Conservation (phyloP, 78 protist species). For the Guillardia theta region DNA sequence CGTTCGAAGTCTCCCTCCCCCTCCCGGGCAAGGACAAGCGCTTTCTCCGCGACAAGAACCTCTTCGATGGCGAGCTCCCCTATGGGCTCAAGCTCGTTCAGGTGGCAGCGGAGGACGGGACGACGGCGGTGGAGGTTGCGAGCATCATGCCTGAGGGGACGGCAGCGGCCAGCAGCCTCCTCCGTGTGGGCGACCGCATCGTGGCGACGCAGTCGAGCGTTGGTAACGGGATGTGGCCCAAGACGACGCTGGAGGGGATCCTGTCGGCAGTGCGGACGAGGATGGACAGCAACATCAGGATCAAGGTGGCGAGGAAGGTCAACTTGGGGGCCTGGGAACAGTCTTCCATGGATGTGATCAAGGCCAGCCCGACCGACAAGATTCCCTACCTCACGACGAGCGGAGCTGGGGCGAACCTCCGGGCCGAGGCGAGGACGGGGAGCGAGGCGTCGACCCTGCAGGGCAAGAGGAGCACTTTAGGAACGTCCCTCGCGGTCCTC, state of each 20-base stretch:
- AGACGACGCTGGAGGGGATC: neutral
- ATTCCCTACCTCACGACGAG: neutral
- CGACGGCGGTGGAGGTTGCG: neutral
- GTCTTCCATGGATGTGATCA: neutral
- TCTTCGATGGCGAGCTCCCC: neutral
- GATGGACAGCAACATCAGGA: neutral
- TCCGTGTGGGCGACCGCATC: slow-evolving; percentile 1
- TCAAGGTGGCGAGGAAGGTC: neutral
- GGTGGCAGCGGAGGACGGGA: neutral
- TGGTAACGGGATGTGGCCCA: neutral
- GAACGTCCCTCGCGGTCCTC: neutral
- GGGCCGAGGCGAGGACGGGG: neutral
- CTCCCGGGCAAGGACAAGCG: neutral
- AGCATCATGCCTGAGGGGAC: neutral
- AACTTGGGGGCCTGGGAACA: neutral
- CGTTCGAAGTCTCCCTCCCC: neutral
- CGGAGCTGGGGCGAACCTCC: neutral
- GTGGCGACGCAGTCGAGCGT: neutral
- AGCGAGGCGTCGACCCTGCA: neutral
- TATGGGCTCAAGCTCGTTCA: neutral
- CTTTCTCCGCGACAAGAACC: neutral
- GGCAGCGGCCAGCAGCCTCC: neutral
- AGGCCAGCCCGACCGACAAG: neutral
- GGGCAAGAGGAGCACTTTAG: neutral
- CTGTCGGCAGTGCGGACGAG: neutral